Base-by-base conservation (phyloP, 2,329 filamentous ascomycete genomes). In the Teratosphaeria zuluensis region DNA sequence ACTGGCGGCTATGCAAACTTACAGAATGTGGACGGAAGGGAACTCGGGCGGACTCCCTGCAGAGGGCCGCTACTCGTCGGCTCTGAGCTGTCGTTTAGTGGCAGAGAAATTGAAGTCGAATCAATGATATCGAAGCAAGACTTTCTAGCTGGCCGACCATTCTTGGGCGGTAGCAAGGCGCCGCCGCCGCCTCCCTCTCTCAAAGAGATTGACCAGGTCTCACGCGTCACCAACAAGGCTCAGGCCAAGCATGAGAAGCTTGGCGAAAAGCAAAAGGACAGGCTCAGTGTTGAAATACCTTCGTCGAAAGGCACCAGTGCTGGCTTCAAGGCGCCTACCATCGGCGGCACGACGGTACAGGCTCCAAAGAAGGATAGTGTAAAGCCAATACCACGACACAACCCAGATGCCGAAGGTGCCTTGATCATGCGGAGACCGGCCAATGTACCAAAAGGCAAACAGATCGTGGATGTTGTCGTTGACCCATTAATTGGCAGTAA, bases 391-490 rank as follows among this genome's bases (percentile, higher is more conserved):
- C 83, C 87, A n/a, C 82, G 86, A 32, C 85, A 89, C 71, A 82
- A 88, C 66, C 84, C 85, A 0, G 76, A 74, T 33, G 77, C 78
- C 3, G 75, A 79, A 5, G 81, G 81, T 51, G 84, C 86, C 1
- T 70, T 89, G 31, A 79, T 89, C 4, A 89, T 90, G 86, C 84
- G 81, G 66, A 76, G 84, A 32, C 85, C 84, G 5, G 74, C 69
- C 24, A 71, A 73, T 12, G 78, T 77, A 53, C 81, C 83, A 0
- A 80, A 79, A 59, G 85, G 84, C 0, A 87, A 84, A 67, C 80
- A 83, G 56, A 76, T 88, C 54, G 85, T 89, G 1, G 87, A 89
- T 70, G 86, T 90, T 1, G 86, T 89, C 0, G 78, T 90, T 2
- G 87, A 90, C 69, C 87, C 87, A 1, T 72, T 87, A 11, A 69